phyloP scores from a whole-genome alignment of 2,329 filamentous ascomycete species.

The Arthrobotrys sinensis region DNA sequence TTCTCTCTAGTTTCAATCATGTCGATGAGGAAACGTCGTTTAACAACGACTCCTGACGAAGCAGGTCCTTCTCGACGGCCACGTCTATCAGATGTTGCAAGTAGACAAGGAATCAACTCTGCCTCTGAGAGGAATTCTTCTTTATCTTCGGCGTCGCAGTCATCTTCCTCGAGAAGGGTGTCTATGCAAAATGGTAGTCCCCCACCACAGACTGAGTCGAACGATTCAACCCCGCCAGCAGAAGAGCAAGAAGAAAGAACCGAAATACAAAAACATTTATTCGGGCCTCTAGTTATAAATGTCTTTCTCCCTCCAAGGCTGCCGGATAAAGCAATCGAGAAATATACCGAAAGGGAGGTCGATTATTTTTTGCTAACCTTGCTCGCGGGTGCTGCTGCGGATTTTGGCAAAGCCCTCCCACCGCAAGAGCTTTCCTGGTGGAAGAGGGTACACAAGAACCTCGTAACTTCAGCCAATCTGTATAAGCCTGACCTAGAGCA shows the following conservation, averaged over 20 bases:
- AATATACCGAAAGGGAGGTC: slow-evolving; percentile 34
- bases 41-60: slow-evolving; percentile 3
- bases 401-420: slow-evolving; percentile 25
- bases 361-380: slow-evolving; percentile 34
- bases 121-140: neutral
- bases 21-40: slow-evolving; percentile 27
- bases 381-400: slow-evolving; percentile 25
- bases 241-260: neutral
- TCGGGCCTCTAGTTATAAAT: slow-evolving; percentile 68
- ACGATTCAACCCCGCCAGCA: neutral
- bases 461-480: slow-evolving; percentile 9
- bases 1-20: neutral
- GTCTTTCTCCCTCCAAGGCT: slow-evolving; percentile 71
- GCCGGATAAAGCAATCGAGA: slow-evolving; percentile 67
- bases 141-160: neutral
- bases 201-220: too few species aligned
- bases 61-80: slow-evolving; percentile 27
- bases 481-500: slow-evolving; percentile 38
- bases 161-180: too few species aligned
- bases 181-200: neutral
- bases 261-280: neutral
- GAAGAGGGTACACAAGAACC: slow-evolving; percentile 32
- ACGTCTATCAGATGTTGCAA: neutral
- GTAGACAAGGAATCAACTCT: neutral
- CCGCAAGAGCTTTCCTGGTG: slow-evolving; percentile 23